Evolutionary conservation across 164 flowering plant genomes (phyloP), one percentile per base, ranked within the genome.

Genomic region (Macadamia integrifolia): DNA sequence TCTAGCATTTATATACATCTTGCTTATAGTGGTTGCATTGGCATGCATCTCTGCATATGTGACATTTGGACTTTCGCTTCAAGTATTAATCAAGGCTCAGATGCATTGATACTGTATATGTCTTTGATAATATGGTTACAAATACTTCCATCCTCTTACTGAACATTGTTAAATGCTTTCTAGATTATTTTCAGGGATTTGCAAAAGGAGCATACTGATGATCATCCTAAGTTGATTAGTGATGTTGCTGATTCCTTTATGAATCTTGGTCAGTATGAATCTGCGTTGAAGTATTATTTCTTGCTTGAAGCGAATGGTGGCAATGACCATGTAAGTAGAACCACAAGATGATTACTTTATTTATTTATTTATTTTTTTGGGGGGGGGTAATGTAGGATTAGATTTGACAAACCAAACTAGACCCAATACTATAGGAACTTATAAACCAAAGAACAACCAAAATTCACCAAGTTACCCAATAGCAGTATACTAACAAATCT

Each of bases 241-340:
- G 80, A 81, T 64, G 86, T 83, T 67, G 97, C 82, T 10, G 82
- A 88, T 71, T 63, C 86, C 18, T 78, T 77, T 35, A 70, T 79
- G 84, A 76, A 60, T 59, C 79, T 75, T 65, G 80, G 75, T 61
- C 82, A 80, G 48, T 68, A 71, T 78, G 81, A 80, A 59, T 73
- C 66, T 72, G 92, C 90, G 30, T 73, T 90, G 78, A 84, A 80
- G 71, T 88, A 81, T 73, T 88, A 83, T 74, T 67, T 75, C 60
- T 70, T 85, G 82, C 73, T 85, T 71, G 88, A 83, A 55, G 80
- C 69, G 59, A 71, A 61, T 60, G 65, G 40, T 68, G 68, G 66
- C 40, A 64, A 68, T 70, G 66, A 74, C 58, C 69, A 72, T 74
- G 91, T 89, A 80, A 35, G 40, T 35, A 73, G 83, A 60, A 46